Evolutionary conservation across 2,329 filamentous ascomycete species (phyloP), one percentile per base, ranked within the genome.

Genomic region (Pestalotiopsis sp.): DNA sequence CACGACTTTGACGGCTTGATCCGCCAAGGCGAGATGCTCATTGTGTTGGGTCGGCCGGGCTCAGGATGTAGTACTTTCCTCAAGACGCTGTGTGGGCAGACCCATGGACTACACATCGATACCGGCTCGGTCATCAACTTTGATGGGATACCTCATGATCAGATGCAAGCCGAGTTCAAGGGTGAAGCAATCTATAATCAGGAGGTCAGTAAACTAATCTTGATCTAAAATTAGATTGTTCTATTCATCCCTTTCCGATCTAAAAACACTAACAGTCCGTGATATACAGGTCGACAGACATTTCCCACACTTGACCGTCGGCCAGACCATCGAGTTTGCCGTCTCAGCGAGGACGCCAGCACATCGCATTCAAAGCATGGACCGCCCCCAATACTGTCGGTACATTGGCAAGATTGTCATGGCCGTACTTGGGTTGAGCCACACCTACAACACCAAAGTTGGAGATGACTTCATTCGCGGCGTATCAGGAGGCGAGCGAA

Each of bases 401-500:
- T 88, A 91, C 56, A 90, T 92, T n/a, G 84, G 91, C 1, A 85
- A 88, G 59, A 89, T 92, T 0, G 88, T 92, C 70, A 90, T 92
- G 78, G 91, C 91, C 27, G 79, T 92, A 0, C 94, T 93, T 73
- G 91, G 91, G 72, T 88, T 94, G 36, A 88, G 88, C 45, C 91
- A 94, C 74, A 92, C 91, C 0, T 83, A 91, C 73, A 86, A 90
- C 69, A 94, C 92, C 4, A 92, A 91, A 73, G 91, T 95, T 13
- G 93, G 93, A 7, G 90, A 93, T 70, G 91, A 93, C 72, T 89
- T 92, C 56, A 85, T 94, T 12, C 88, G 91, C 1, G 93, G 93
- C 60, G 87, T 93, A 0, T 90, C 87, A 7, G 91, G 91, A 31
- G 91, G 91, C 45, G 91, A 93, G 77, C 84, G 90, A 68, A 95